A percentile compares a stretch with the other conserved stretches of the same genome.
Evolutionary conservation across 192 early-diverging fungal genomes (phyloP).

Genomic region (Coemansia sp.): DNA sequence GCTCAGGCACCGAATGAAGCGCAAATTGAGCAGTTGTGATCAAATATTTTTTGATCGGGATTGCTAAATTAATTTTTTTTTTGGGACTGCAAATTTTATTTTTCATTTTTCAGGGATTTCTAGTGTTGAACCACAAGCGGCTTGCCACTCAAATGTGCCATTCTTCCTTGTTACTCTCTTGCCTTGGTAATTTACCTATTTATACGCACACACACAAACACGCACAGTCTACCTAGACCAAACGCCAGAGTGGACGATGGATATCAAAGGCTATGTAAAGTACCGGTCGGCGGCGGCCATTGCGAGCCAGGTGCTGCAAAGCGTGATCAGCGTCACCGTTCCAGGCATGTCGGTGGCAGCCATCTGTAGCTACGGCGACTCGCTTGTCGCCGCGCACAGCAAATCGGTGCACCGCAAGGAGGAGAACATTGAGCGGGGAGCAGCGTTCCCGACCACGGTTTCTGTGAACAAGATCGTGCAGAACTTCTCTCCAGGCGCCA

Average conservation of each 20-base stretch:
- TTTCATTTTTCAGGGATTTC: no score
- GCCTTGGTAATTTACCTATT: no score
- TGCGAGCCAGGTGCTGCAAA: slow-evolving; percentile 54
- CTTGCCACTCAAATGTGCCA: no score
- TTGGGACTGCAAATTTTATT: neutral
- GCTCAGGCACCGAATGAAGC: neutral
- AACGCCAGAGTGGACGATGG: no score
- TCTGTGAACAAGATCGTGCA: slow-evolving; percentile 77
- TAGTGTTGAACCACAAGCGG: no score
- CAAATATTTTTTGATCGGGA: neutral
- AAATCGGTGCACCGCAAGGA: slow-evolving; percentile 62
- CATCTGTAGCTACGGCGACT: slow-evolving; percentile 68
- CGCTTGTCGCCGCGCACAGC: slow-evolving; percentile 61
- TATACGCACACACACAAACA: no score
- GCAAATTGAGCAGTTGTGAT: neutral
- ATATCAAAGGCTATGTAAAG: slow-evolving; percentile 11
- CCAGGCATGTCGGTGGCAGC: slow-evolving; percentile 64
- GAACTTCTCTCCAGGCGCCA: slow-evolving; percentile 71
- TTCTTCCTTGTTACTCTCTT: neutral
- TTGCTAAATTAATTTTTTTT: neutral
- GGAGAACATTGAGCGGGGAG: slow-evolving; percentile 62
- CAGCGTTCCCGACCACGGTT: slow-evolving; percentile 84
- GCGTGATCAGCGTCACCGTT: slow-evolving; percentile 55
- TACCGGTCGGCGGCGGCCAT: slow-evolving; percentile 46
- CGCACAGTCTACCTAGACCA: no score